Percentiles rank a stretch among this genome's conserved stretches.
phyloP scores from a whole-genome alignment of 1,139 yeast genomes.

The Groenewaldozyma sp. region DNA sequence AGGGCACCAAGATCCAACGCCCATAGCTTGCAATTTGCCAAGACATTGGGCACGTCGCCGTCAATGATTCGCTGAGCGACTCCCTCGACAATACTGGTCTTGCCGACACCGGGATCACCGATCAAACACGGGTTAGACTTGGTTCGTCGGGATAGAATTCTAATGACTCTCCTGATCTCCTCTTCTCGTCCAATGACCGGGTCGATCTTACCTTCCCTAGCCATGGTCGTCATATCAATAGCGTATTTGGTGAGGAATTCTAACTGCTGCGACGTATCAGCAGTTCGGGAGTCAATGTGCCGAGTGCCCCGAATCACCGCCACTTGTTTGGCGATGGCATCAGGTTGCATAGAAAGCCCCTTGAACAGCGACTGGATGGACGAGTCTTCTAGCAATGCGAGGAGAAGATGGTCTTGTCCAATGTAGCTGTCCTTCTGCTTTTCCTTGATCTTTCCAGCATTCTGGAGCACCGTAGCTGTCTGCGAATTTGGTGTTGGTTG shows the following conservation, averaged over 20 bases:
- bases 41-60: constrained; percentile 85
- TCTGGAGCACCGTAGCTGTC: constrained; percentile 58
- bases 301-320: constrained; percentile 81
- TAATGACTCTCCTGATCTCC: constrained; percentile 88
- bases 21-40: constrained; percentile 70
- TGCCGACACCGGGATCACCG: constrained; percentile 99
- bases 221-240: constrained; percentile 84
- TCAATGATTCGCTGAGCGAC: constrained; percentile 96
- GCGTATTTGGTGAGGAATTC: constrained; percentile 89
- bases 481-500: constrained; percentile 62
- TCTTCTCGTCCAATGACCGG: constrained; percentile 99
- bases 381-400: constrained; percentile 75
- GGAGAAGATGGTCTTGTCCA: constrained; percentile 87
- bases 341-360: constrained; percentile 59
- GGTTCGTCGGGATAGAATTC: constrained; percentile 90
- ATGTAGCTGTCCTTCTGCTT: constrained; percentile 86
- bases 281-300: constrained; percentile 86
- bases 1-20: constrained; percentile 91
- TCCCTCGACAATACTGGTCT: constrained; percentile 95
- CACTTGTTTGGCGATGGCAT: constrained; percentile 72
- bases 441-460: constrained; percentile 64
- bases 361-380: constrained; percentile 66
- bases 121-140: constrained; percentile 93
- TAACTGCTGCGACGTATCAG: constrained; percentile 76
- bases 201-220: constrained; percentile 88